Conservation (phyloP, 305 asterid genomes). For the Stenogyne calaminthoides region DNA sequence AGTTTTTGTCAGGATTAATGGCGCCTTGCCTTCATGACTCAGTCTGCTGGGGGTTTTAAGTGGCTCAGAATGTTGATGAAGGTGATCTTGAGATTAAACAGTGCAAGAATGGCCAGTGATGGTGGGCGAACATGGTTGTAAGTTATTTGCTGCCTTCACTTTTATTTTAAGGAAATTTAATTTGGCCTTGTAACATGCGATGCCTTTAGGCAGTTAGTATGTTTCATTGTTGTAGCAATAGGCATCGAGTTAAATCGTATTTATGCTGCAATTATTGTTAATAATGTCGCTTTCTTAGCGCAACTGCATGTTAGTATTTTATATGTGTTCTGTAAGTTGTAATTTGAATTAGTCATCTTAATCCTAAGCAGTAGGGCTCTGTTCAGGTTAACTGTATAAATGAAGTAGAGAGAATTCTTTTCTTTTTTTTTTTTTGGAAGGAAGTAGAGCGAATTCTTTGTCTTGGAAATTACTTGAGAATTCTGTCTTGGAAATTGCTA, state of each 20-base stretch:
- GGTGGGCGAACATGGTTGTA: conserved; percentile 31
- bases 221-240: conserved; percentile 12
- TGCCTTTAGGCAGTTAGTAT: conserved; percentile 20
- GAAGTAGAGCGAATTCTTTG: neutral
- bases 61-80: conserved; percentile 30
- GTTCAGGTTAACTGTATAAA: neutral
- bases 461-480: conserved; percentile 4
- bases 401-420: neutral
- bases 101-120: conserved; percentile 25
- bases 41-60: conserved; percentile 26
- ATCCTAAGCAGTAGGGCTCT: neutral
- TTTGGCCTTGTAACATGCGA: conserved; percentile 1
- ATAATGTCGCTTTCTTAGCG: conserved; percentile 3
- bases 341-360: conserved; percentile 1
- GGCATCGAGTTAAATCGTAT: neutral
- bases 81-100: conserved; percentile 28
- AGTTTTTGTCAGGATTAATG: conserved; percentile 37
- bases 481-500: neutral
- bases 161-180: conserved; percentile 7
- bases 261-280: conserved; percentile 16
- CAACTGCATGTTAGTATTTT: neutral
- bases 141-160: conserved; percentile 28
- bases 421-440: neutral
- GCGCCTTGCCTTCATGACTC: conserved; percentile 31
- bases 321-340: neutral